Evolutionary conservation across 768 basidiomycete genomes (phyloP).

Genomic region (Naganishia kalamii): DNA sequence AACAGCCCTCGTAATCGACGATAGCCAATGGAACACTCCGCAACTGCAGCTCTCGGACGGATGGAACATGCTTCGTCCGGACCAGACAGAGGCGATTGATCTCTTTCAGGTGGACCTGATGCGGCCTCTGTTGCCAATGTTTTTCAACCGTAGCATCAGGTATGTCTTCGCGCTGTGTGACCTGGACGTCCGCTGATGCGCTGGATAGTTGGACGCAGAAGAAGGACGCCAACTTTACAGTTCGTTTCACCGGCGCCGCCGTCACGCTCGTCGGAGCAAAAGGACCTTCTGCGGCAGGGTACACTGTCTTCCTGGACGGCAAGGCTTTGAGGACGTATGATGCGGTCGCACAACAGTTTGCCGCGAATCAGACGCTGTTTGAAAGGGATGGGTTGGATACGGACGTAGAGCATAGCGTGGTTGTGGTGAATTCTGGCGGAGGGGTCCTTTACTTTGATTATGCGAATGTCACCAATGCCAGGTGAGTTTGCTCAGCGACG

Average conservation of each 20-base stretch:
- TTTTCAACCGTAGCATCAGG: conserved; percentile 13
- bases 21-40: conserved; percentile 14
- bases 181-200: background rate
- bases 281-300: background rate
- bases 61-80: conserved; percentile 20
- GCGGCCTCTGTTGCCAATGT: background rate
- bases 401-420: background rate
- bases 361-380: conserved; percentile 7
- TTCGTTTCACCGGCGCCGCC: background rate
- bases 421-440: conserved; percentile 3
- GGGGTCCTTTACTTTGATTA: conserved; percentile 17
- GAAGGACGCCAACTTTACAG: background rate
- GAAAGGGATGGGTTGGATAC: background rate
- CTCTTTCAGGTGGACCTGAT: conserved; percentile 3
- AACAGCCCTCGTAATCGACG: conserved; percentile 9
- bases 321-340: background rate
- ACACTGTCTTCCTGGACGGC: background rate
- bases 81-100: conserved; percentile 8
- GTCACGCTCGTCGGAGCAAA: conserved; percentile 1
- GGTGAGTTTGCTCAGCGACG: background rate
- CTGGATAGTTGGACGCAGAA: background rate
- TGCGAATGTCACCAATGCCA: background rate
- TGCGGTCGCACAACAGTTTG: background rate
- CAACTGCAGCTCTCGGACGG: conserved; percentile 7
- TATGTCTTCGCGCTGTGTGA: background rate